phyloP scores from a whole-genome alignment of 2,329 filamentous ascomycete genomes.

The Cyphellophora attinorum region DNA sequence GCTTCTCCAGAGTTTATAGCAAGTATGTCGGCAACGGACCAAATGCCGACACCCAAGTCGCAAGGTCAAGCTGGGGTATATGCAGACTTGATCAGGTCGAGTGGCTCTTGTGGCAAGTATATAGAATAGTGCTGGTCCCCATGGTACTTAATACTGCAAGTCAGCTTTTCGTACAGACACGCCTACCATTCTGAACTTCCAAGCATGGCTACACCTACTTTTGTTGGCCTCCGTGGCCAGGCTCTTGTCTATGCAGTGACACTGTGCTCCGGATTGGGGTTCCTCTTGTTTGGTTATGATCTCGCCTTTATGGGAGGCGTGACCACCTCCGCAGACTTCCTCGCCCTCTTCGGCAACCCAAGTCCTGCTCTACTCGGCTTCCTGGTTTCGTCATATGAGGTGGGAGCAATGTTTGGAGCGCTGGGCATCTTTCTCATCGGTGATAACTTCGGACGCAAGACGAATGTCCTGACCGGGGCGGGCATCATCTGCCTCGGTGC shows the following conservation, averaged over 20 bases:
- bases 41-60: too few relatives aligned
- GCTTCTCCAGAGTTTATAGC: too few relatives aligned
- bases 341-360: constrained; percentile 41
- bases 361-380: constrained; percentile 8
- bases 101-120: too few relatives aligned
- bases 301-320: constrained; percentile 63
- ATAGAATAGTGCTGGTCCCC: too few relatives aligned
- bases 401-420: constrained; percentile 43
- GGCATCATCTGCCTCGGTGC: constrained; percentile 39
- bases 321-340: constrained; percentile 57
- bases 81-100: too few relatives aligned
- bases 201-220: too few relatives aligned
- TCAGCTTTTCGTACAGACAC: too few relatives aligned
- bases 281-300: constrained; percentile 13
- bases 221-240: constrained; percentile 3
- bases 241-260: constrained; percentile 6
- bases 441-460: constrained; percentile 34
- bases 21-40: too few relatives aligned
- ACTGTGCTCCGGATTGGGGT: constrained; percentile 9
- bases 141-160: too few relatives aligned
- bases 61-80: too few relatives aligned
- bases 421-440: constrained; percentile 41
- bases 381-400: constrained; percentile 31
- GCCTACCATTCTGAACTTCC: too few relatives aligned
- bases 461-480: constrained; percentile 27